These are phyloP conservation scores for Coniophora puteana DNA, from an alignment of 1,284 basidiomycete genomes.

Conservation along the genomic window DNA sequence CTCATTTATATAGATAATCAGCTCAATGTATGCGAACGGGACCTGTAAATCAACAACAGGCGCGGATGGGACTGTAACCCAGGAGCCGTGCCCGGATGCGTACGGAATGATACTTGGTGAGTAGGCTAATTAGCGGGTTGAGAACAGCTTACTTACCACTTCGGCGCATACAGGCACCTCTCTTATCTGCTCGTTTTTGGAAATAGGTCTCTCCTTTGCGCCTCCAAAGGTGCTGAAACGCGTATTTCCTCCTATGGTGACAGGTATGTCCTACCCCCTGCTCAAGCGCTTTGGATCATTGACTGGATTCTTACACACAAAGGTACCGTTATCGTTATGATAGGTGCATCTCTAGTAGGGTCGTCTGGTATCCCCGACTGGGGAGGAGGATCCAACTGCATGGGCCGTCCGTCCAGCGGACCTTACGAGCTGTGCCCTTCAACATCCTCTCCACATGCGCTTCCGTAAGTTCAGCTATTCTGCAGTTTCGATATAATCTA, in stretches of 20 bases:
- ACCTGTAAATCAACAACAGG: slow-evolving; percentile 64
- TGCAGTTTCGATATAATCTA: not conserved
- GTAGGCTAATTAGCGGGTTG: slow-evolving; percentile 6
- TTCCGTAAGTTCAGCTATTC: slow-evolving; percentile 26
- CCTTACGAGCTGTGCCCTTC: slow-evolving; percentile 70
- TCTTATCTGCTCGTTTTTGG: slow-evolving; percentile 76
- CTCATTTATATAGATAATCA: slow-evolving; percentile 39
- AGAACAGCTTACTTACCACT: not conserved
- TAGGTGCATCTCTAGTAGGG: slow-evolving; percentile 75
- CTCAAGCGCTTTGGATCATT: not conserved
- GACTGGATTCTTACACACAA: not conserved
- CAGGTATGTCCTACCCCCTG: slow-evolving; percentile 38
- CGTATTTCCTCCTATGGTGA: slow-evolving; percentile 81
- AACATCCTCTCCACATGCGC: slow-evolving; percentile 55
- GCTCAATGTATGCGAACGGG: slow-evolving; percentile 75
- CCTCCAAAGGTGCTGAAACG: slow-evolving; percentile 60
- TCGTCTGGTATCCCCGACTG: slow-evolving; percentile 75
- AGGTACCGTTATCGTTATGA: slow-evolving; percentile 74
- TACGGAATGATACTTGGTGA: slow-evolving; percentile 74
- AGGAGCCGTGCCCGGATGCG: slow-evolving; percentile 73
- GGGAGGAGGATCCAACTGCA: slow-evolving; percentile 80
- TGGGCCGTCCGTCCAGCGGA: slow-evolving; percentile 52
- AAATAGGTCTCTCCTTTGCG: slow-evolving; percentile 76
- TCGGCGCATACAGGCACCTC: slow-evolving; percentile 68
- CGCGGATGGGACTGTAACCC: slow-evolving; percentile 57